Evolutionary conservation across 164 flowering plant genomes (phyloP).

Genomic region (Vitis amurensis): DNA sequence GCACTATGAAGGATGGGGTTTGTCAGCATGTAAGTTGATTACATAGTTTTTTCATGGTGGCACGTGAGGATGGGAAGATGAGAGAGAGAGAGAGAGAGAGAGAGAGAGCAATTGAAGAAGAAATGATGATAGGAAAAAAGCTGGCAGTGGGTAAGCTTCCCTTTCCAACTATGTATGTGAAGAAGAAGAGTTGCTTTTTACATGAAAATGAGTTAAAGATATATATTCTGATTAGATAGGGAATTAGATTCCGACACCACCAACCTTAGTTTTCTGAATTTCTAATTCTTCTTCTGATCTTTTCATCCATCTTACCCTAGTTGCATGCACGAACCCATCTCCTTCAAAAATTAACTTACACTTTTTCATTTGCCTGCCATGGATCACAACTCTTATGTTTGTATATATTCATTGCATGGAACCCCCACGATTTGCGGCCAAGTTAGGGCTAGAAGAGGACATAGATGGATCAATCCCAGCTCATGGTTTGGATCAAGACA

Average conservation of each 20-base stretch:
- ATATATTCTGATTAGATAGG: constrained; percentile 38
- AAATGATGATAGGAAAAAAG: constrained; percentile 16
- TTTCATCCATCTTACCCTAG: background rate
- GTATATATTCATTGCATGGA: no score
- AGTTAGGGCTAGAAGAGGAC: no score
- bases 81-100: constrained; percentile 3
- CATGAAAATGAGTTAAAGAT: constrained; percentile 49
- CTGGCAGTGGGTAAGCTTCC: constrained; percentile 12
- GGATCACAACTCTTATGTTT: no score
- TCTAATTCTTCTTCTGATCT: constrained; percentile 9
- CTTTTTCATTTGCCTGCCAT: no score
- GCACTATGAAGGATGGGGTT: background rate
- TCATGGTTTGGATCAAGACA: no score
- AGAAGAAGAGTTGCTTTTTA: constrained; percentile 23
- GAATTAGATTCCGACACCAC: constrained; percentile 53
- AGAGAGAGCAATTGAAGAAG: background rate
- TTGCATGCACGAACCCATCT: background rate
- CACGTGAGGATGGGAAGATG: background rate
- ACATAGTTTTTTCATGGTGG: background rate
- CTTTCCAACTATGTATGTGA: constrained; percentile 22
- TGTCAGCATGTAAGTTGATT: background rate
- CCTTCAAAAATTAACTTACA: background rate
- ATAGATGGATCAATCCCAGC: no score
- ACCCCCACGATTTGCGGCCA: no score
- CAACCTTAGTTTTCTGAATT: constrained; percentile 3